Percentiles rank a stretch among this genome's conserved stretches.
Evolutionary conservation across 2,329 filamentous ascomycete species (phyloP).

Genomic region (Calonectria fujianensis): DNA sequence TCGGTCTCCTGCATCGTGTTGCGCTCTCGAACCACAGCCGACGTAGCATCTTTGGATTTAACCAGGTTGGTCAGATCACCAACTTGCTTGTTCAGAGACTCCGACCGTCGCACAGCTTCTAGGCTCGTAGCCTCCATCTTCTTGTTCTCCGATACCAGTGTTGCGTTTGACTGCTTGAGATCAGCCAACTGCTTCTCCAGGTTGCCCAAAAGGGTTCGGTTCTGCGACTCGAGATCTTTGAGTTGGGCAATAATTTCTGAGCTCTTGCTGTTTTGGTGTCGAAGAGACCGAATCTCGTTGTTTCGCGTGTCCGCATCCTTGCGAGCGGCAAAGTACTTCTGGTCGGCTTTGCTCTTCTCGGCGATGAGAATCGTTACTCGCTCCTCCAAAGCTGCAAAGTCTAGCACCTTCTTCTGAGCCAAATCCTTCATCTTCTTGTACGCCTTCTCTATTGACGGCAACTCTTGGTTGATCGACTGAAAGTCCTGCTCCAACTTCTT

Average conservation of each 20-base stretch:
- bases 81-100: conserved; percentile 85
- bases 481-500: conserved; percentile 86
- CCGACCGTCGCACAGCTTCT: conserved; percentile 81
- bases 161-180: conserved; percentile 85
- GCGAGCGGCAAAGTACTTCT: conserved; percentile 97
- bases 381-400: conserved; percentile 85
- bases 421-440: conserved; percentile 92
- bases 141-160: conserved; percentile 82
- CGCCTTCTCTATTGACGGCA: conserved; percentile 91
- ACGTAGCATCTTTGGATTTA: conserved; percentile 82
- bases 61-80: conserved; percentile 84
- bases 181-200: conserved; percentile 94
- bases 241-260: conserved; percentile 95
- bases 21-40: conserved; percentile 71
- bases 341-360: conserved; percentile 96
- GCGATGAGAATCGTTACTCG: conserved; percentile 83
- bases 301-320: conserved; percentile 93
- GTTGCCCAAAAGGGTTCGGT: conserved; percentile 84
- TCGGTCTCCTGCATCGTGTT: conserved; percentile 82
- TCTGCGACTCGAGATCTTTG: conserved; percentile 90
- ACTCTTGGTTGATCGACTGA: conserved; percentile 87
- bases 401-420: conserved; percentile 90
- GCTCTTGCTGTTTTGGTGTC: conserved; percentile 90
- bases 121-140: conserved; percentile 82
- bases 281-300: conserved; percentile 85